Percentiles rank a stretch among this genome's conserved stretches.
These are phyloP conservation scores for Coniophora puteana DNA, from an alignment of 1,284 basidiomycete genomes.

Conservation along the genomic window DNA sequence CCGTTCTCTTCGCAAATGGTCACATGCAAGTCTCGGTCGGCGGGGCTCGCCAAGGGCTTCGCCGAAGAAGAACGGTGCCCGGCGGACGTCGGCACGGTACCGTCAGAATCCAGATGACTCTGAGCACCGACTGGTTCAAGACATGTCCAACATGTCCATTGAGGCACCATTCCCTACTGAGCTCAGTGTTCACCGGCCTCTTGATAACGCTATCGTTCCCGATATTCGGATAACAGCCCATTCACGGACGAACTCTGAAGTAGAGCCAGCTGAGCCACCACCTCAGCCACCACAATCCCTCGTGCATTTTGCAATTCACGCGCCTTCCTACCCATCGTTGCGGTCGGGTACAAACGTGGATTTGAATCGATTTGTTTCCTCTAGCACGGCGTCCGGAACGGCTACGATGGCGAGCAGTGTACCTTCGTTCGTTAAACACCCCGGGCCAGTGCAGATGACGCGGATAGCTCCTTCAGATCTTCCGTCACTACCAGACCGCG, in stretches of 20 bases:
- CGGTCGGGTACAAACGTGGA: conserved; percentile 59
- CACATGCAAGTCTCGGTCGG: no score
- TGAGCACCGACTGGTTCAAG: conserved; percentile 21
- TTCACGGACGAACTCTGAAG: conserved; percentile 18
- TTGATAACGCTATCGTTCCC: conserved; percentile 19
- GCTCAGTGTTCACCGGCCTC: conserved; percentile 18
- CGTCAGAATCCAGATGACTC: conserved; percentile 25
- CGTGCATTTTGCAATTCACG: conserved; percentile 17
- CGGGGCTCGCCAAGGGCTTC: conserved; percentile 18
- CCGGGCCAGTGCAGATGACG: conserved; percentile 70
- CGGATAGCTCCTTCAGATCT: conserved; percentile 81
- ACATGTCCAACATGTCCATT: conserved; percentile 34
- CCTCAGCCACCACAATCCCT: conserved; percentile 13
- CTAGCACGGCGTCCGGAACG: conserved; percentile 74
- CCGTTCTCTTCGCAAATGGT: conserved; percentile 16
- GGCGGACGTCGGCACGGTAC: conserved; percentile 17
- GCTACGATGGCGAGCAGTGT: conserved; percentile 68
- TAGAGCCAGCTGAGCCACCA: conserved; percentile 10
- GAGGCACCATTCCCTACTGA: conserved; percentile 28
- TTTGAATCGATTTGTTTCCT: conserved; percentile 83
- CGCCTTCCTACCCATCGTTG: conserved; percentile 47
- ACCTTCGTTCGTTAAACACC: conserved; percentile 79
- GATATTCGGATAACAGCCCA: conserved; percentile 24
- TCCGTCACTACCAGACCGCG: conserved; percentile 65
- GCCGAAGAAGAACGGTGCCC: conserved; percentile 22